Conservation (phyloP, 768 basidiomycete genomes). For the Rhizopogon salebrosus region DNA sequence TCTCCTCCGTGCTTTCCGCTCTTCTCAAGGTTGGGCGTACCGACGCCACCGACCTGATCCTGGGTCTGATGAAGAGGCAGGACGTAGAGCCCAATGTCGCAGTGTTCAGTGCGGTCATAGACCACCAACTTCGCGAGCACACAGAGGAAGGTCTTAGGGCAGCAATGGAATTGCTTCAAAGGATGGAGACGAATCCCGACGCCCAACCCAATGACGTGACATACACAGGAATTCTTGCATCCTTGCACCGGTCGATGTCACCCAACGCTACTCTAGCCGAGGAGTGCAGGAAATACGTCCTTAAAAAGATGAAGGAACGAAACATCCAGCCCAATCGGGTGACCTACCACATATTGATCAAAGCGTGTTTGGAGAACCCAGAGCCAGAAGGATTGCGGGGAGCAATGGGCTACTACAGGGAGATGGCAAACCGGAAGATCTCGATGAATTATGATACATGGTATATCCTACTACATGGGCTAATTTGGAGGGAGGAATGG, state of each 20-base stretch:
- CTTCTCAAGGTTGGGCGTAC: slow-evolving; percentile 62
- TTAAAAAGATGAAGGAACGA: slow-evolving; percentile 52
- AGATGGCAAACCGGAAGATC: slow-evolving; percentile 50
- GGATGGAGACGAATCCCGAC: slow-evolving; percentile 62
- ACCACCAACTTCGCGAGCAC: slow-evolving; percentile 59
- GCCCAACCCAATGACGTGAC: slow-evolving; percentile 70
- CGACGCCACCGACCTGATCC: slow-evolving; percentile 60
- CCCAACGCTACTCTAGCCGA: slow-evolving; percentile 38
- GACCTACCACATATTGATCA: slow-evolving; percentile 76
- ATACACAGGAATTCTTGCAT: slow-evolving; percentile 76
- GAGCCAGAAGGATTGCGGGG: slow-evolving; percentile 44
- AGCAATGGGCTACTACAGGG: slow-evolving; percentile 54
- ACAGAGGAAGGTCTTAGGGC: slow-evolving; percentile 48
- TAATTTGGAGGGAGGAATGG: slow-evolving; percentile 57
- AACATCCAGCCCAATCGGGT: slow-evolving; percentile 52
- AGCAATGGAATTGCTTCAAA: slow-evolving; percentile 63
- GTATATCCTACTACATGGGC: slow-evolving; percentile 67
- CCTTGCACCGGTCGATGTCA: slow-evolving; percentile 60
- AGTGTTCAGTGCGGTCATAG: slow-evolving; percentile 77
- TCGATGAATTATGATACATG: slow-evolving; percentile 61
- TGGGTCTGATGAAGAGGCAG: slow-evolving; percentile 72
- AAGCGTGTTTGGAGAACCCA: slow-evolving; percentile 53
- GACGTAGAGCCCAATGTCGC: slow-evolving; percentile 70
- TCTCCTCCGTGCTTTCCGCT: slow-evolving; percentile 79
- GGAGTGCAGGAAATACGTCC: slow-evolving; percentile 44